These are phyloP conservation scores for Pleurozium schreberi DNA, from an alignment of 225 moss, liverwort and hornwort genomes.

Conservation along the genomic window DNA sequence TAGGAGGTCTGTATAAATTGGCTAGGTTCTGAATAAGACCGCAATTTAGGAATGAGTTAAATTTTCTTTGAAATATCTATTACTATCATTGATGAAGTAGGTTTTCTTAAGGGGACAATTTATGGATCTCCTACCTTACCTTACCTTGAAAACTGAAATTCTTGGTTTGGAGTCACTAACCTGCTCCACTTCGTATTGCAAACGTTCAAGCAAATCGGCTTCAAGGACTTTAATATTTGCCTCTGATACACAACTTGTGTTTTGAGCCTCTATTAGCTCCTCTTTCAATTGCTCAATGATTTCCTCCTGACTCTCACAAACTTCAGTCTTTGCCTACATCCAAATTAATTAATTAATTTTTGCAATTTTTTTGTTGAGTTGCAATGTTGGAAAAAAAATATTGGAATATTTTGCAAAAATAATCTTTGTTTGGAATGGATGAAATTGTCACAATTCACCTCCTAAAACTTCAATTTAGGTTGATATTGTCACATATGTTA, in stretches of 20 bases:
- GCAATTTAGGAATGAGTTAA: too few relatives aligned
- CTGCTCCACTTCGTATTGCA: not conserved
- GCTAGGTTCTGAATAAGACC: too few relatives aligned
- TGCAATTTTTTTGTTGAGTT: too few relatives aligned
- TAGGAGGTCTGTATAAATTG: too few relatives aligned
- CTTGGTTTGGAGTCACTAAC: not conserved
- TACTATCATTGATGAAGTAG: too few relatives aligned
- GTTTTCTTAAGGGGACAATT: too few relatives aligned
- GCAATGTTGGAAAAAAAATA: too few relatives aligned
- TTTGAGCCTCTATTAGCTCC: conserved; percentile 7
- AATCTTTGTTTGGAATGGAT: accelerated
- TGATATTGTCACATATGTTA: not conserved
- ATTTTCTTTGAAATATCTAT: too few relatives aligned
- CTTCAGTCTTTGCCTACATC: not conserved
- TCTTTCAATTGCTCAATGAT: not conserved
- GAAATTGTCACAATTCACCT: not conserved
- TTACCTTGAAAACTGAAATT: too few relatives aligned
- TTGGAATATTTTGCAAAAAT: not conserved
- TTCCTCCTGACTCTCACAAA: not conserved
- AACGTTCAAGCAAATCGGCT: not conserved
- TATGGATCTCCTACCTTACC: too few relatives aligned
- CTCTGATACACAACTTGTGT: not conserved
- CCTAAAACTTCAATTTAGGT: not conserved
- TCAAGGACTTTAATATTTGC: not conserved
- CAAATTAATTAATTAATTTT: too few relatives aligned